phyloP scores from a whole-genome alignment of 371 early-diverging fungal genomes.

The Mucor saturninus region DNA sequence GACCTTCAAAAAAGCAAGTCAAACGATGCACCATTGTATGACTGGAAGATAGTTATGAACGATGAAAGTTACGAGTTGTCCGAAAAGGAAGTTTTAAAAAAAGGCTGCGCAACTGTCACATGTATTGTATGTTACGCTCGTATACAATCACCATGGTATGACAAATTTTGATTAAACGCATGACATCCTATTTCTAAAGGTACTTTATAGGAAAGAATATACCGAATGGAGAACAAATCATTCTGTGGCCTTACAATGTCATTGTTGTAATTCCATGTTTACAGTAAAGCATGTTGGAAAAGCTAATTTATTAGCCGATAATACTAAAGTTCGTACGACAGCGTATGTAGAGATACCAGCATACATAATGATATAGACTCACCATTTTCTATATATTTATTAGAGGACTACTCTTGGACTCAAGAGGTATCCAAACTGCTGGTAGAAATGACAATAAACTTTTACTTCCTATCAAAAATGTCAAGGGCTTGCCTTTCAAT shows the following conservation, averaged over 20 bases:
- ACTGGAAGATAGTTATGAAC: constrained; percentile 5
- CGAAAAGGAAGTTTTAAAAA: not conserved
- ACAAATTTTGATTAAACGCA: not conserved
- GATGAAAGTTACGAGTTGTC: constrained; percentile 6
- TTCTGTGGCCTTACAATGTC: constrained; percentile 10
- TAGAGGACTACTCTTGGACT: not conserved
- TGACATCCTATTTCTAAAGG: not conserved
- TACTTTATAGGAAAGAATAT: constrained; percentile 11
- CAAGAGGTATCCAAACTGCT: not conserved
- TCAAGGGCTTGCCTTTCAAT: not conserved
- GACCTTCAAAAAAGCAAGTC: not conserved
- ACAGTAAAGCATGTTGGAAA: constrained; percentile 18
- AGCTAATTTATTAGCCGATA: constrained; percentile 9
- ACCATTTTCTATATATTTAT: not conserved
- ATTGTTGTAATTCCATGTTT: constrained; percentile 8
- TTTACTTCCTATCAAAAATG: not conserved
- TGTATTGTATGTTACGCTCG: constrained; percentile 5
- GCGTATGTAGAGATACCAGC: not conserved
- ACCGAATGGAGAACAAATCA: constrained; percentile 18
- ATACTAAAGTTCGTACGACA: not conserved
- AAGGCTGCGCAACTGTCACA: not conserved
- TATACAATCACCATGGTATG: not conserved
- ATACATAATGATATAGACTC: too few species aligned
- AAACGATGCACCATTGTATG: not conserved
- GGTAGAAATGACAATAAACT: not conserved